Evolutionary conservation across 2,329 filamentous ascomycete genomes (phyloP).

Genomic region (Dactylellina parvicollis): DNA sequence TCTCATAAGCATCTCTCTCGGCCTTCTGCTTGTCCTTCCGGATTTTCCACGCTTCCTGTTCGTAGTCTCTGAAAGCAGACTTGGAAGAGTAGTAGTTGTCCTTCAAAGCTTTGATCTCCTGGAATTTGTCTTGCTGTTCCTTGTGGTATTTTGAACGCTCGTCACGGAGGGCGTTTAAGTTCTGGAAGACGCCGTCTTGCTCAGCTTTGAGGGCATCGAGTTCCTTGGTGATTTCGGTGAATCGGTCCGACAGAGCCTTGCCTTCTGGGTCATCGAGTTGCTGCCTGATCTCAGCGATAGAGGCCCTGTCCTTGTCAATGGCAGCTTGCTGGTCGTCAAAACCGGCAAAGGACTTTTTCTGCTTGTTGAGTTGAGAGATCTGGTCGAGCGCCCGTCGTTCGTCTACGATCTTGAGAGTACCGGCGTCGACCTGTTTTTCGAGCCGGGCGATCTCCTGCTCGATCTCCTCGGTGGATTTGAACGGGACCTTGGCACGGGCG

Average conservation of each 20-base stretch:
- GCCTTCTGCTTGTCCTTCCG: slow-evolving; percentile 55
- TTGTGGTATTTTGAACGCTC: slow-evolving; percentile 84
- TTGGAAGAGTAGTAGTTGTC: slow-evolving; percentile 85
- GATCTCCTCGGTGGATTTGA: slow-evolving; percentile 87
- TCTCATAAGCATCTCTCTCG: slow-evolving; percentile 78
- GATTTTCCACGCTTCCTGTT: slow-evolving; percentile 81
- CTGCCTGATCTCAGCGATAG: slow-evolving; percentile 90
- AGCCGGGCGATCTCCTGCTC: slow-evolving; percentile 82
- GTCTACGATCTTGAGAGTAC: slow-evolving; percentile 93
- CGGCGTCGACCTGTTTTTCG: slow-evolving; percentile 85
- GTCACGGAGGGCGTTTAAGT: slow-evolving; percentile 82
- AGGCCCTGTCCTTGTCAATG: slow-evolving; percentile 85
- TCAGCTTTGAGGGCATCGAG: slow-evolving; percentile 89
- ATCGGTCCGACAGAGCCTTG: slow-evolving; percentile 86
- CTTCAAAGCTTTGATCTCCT: slow-evolving; percentile 84
- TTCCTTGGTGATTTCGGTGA: slow-evolving; percentile 84
- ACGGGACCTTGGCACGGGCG: slow-evolving; percentile 80
- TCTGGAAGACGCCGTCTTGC: slow-evolving; percentile 90
- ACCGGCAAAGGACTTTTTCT: slow-evolving; percentile 87
- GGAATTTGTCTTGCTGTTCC: slow-evolving; percentile 86
- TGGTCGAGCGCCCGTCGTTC: slow-evolving; percentile 93
- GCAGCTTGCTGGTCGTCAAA: slow-evolving; percentile 87
- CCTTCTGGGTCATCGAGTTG: slow-evolving; percentile 88
- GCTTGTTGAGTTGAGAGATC: slow-evolving; percentile 82
- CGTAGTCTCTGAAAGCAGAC: slow-evolving; percentile 83